Evolutionary conservation across 345 rosid species (phyloP).

Genomic region (Euphorbia lathyris): DNA sequence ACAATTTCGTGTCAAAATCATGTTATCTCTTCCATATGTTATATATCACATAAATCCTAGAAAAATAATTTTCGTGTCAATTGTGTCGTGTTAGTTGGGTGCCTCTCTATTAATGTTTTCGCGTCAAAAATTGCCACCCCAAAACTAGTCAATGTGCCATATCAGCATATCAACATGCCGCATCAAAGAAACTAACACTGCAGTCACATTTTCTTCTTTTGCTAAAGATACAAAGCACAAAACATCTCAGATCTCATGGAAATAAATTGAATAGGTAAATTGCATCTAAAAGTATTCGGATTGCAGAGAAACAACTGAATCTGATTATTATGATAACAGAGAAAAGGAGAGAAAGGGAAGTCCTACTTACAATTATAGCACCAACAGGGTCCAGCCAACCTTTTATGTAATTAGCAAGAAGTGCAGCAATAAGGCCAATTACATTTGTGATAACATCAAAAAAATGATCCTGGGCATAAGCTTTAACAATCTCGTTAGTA

Average conservation of each 20-base stretch:
- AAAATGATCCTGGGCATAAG: conserved; percentile 98
- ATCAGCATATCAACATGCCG: no score
- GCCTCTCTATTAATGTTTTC: no score
- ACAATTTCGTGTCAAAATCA: no score
- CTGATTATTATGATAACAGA: not conserved
- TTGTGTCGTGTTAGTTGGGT: no score
- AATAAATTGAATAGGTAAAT: not conserved
- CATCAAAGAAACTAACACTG: not conserved
- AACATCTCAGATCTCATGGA: not conserved
- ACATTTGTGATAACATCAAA: conserved; percentile 91
- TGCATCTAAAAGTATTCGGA: not conserved
- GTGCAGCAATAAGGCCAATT: conserved; percentile 90
- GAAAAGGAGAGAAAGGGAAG: not conserved
- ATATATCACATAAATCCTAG: no score
- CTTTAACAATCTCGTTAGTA: conserved; percentile 86
- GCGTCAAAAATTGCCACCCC: no score
- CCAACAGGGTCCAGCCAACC: conserved; percentile 96
- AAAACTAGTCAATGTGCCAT: no score
- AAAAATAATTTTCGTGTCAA: no score
- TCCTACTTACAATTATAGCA: conserved; percentile 78
- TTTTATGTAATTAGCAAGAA: conserved; percentile 78
- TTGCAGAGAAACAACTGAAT: not conserved
- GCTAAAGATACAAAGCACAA: no score
- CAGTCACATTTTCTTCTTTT: not conserved
- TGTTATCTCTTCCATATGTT: no score